These are phyloP conservation scores for Thermothelomyces thermophilus DNA, from an alignment of 2,329 filamentous ascomycete species.

Conservation along the genomic window DNA sequence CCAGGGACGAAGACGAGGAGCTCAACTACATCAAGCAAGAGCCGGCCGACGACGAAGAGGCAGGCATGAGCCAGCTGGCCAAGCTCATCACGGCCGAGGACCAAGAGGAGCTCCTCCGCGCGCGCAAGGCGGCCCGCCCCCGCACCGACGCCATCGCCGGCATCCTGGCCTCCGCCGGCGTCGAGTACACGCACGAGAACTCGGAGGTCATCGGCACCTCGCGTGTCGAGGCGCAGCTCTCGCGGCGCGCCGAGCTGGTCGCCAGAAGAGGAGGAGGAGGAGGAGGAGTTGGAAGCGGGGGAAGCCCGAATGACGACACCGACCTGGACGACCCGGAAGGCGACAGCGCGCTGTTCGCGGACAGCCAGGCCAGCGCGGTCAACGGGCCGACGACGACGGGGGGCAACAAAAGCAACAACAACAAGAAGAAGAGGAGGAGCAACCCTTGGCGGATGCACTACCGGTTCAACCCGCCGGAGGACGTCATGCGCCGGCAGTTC, in stretches of 20 bases:
- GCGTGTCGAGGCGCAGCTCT: conserved; percentile 83
- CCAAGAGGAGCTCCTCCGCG: conserved; percentile 32
- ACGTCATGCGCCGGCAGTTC: conserved; percentile 75
- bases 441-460: conserved; percentile 33
- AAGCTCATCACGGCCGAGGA: conserved; percentile 47
- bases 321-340: conserved; percentile 26
- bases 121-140: conserved; percentile 29
- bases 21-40: conserved; percentile 40
- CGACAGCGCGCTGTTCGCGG: conserved; percentile 52
- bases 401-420: too few species aligned
- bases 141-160: conserved; percentile 75
- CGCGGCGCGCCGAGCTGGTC: conserved; percentile 63
- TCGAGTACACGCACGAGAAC: conserved; percentile 95
- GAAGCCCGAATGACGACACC: neutral
- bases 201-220: conserved; percentile 89
- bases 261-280: conserved; percentile 24
- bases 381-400: neutral
- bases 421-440: neutral
- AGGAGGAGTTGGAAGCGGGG: conserved; percentile 36
- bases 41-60: conserved; percentile 40
- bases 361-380: conserved; percentile 34
- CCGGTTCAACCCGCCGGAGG: conserved; percentile 64
- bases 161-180: conserved; percentile 79
- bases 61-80: conserved; percentile 68
- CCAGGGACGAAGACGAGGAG: conserved; percentile 40